These are phyloP conservation scores for Petunia axillaris DNA, from an alignment of 257 asterid species.

Conservation along the genomic window DNA sequence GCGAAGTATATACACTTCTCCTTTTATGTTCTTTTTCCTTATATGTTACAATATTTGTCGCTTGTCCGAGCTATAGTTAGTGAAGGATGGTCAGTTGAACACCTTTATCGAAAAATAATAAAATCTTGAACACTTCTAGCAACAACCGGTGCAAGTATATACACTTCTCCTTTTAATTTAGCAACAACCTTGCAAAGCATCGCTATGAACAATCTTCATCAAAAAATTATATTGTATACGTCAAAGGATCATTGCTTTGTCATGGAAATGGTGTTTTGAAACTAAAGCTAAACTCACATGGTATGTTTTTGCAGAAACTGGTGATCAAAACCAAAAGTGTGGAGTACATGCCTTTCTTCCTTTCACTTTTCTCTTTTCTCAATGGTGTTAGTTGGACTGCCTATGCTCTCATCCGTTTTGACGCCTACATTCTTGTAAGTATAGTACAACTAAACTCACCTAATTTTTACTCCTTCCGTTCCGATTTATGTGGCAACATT, in stretches of 20 bases:
- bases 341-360: conserved; percentile 88
- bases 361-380: conserved; percentile 72
- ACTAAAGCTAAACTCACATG: not conserved
- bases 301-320: conserved; percentile 58
- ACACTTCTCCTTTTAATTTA: too few species aligned
- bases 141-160: too few species aligned
- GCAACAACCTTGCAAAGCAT: too few species aligned
- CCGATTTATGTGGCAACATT: too few species aligned
- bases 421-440: conserved; percentile 72
- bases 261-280: not conserved
- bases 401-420: conserved; percentile 71
- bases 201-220: too few species aligned
- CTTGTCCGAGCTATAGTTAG: too few species aligned
- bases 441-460: not conserved
- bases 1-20: too few species aligned
- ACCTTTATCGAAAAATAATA: too few species aligned
- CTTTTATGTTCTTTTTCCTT: too few species aligned
- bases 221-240: too few species aligned
- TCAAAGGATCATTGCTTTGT: too few species aligned
- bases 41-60: not conserved
- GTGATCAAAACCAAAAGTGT: conserved; percentile 83
- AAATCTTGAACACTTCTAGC: too few species aligned
- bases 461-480: not conserved
- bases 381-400: conserved; percentile 83
- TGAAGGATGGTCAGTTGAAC: not conserved